A percentile compares a stretch with the other conserved stretches of the same genome.
Evolutionary conservation across 495 filamentous ascomycete genomes (phyloP).

Genomic region (Penicillium atrosanguineum): DNA sequence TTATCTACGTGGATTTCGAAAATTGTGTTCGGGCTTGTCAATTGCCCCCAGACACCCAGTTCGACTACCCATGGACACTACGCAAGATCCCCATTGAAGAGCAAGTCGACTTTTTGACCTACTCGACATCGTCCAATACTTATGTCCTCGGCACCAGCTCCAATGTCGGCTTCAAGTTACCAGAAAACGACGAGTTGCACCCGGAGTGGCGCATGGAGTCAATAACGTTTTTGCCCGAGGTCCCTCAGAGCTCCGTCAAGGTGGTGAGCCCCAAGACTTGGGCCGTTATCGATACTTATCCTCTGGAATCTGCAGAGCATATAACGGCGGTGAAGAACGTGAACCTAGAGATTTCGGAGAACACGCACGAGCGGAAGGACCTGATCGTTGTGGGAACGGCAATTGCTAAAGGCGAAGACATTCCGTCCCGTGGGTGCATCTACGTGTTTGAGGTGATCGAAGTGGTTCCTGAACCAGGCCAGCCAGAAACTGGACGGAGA

Average conservation of each 20-base stretch:
- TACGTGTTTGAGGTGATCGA: slow-evolving; percentile 90
- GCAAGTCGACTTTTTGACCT: slow-evolving; percentile 70
- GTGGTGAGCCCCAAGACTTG: slow-evolving; percentile 72
- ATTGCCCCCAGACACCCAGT: slow-evolving; percentile 60
- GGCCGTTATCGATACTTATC: slow-evolving; percentile 66
- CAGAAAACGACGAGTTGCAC: slow-evolving; percentile 79
- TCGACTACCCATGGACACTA: slow-evolving; percentile 68
- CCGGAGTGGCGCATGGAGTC: slow-evolving; percentile 75
- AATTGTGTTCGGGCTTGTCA: slow-evolving; percentile 65
- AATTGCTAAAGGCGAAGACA: slow-evolving; percentile 80
- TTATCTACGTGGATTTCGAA: slow-evolving; percentile 70
- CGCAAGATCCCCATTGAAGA: slow-evolving; percentile 66
- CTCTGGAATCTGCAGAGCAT: slow-evolving; percentile 67
- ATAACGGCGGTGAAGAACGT: slow-evolving; percentile 79
- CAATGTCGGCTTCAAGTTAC: slow-evolving; percentile 69
- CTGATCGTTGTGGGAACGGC: slow-evolving; percentile 85
- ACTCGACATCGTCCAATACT: slow-evolving; percentile 67
- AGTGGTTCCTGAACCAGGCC: slow-evolving; percentile 84
- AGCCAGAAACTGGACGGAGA: slow-evolving; percentile 78
- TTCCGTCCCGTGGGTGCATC: slow-evolving; percentile 76
- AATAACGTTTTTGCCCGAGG: slow-evolving; percentile 61
- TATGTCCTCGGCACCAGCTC: slow-evolving; percentile 75
- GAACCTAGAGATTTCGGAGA: slow-evolving; percentile 84
- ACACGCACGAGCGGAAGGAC: slow-evolving; percentile 77
- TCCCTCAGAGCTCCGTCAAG: slow-evolving; percentile 66